These are phyloP conservation scores for Solanum paucissectum DNA, from an alignment of 257 asterid species.

Conservation along the genomic window DNA sequence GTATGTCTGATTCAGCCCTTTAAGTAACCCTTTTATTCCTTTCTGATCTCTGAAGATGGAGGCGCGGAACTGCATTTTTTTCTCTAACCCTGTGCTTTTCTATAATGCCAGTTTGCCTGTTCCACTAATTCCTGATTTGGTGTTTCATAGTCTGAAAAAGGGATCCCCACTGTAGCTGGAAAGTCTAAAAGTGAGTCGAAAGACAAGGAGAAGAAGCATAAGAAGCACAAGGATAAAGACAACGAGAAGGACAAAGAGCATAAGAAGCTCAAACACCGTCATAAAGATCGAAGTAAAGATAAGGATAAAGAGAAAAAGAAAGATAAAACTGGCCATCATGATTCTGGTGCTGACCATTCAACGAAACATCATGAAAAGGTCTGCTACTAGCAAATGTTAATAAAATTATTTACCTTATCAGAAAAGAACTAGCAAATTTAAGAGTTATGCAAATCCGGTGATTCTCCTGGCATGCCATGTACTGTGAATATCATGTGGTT, in stretches of 20 bases:
- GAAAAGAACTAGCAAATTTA: not conserved
- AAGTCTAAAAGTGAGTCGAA: constrained; percentile 71
- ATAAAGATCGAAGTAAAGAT: constrained; percentile 92
- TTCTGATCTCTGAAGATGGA: not conserved
- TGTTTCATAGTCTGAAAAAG: constrained; percentile 73
- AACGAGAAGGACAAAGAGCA: constrained; percentile 78
- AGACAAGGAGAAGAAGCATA: constrained; percentile 93
- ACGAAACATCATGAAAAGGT: constrained; percentile 72
- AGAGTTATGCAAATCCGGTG: not conserved
- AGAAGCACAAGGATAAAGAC: constrained; percentile 64
- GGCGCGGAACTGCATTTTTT: not conserved
- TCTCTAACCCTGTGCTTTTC: not conserved
- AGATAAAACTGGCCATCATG: constrained; percentile 69
- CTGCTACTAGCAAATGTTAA: constrained; percentile 1
- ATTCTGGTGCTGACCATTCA: constrained; percentile 76
- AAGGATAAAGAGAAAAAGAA: constrained; percentile 94
- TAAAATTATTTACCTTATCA: not conserved
- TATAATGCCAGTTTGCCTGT: not conserved
- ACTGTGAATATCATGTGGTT: not conserved
- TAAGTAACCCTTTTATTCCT: not conserved
- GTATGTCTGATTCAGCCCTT: not conserved
- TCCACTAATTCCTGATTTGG: constrained; percentile 10
- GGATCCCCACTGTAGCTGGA: constrained; percentile 75
- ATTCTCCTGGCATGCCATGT: not conserved
- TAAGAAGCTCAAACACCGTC: constrained; percentile 91